Conservation (phyloP, 176 grass and related monocot genomes). For the Oryza australiensis region DNA sequence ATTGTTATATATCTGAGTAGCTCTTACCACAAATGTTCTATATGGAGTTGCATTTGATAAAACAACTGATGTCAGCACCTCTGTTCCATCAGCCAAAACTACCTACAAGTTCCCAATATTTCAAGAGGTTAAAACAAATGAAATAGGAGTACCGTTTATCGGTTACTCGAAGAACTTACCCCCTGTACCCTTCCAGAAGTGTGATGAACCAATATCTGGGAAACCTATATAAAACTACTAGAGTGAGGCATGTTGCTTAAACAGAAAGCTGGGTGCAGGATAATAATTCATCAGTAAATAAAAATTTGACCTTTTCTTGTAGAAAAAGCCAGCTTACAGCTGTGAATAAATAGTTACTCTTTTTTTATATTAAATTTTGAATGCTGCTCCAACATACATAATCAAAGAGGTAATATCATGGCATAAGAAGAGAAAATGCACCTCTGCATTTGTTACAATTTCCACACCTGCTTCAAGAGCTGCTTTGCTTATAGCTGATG, state of each 20-base stretch:
- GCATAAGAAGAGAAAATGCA: constrained; percentile 44
- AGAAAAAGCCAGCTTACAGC: background rate
- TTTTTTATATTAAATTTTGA: constrained; percentile 18
- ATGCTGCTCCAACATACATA: background rate
- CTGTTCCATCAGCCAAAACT: constrained; percentile 82
- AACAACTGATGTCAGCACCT: constrained; percentile 76
- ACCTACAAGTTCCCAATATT: constrained; percentile 55
- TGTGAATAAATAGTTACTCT: constrained; percentile 11
- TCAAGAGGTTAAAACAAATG: constrained; percentile 21
- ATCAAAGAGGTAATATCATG: constrained; percentile 19
- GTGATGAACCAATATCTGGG: constrained; percentile 62
- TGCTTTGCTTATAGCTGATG: constrained; percentile 94
- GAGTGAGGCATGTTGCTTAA: constrained; percentile 45
- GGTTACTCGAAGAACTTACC: constrained; percentile 55
- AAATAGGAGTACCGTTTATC: constrained; percentile 3
- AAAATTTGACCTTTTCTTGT: background rate
- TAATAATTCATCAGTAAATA: background rate
- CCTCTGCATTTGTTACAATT: constrained; percentile 90
- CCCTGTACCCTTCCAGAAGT: constrained; percentile 60
- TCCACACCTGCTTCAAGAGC: constrained; percentile 84
- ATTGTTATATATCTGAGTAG: constrained; percentile 25
- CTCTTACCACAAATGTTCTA: constrained; percentile 89
- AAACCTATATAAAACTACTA: constrained; percentile 66
- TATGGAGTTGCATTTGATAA: constrained; percentile 95
- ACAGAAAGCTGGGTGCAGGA: background rate